phyloP scores from a whole-genome alignment of 371 early-diverging fungal genomes.

The Thermomucor indicae-seudaticae region DNA sequence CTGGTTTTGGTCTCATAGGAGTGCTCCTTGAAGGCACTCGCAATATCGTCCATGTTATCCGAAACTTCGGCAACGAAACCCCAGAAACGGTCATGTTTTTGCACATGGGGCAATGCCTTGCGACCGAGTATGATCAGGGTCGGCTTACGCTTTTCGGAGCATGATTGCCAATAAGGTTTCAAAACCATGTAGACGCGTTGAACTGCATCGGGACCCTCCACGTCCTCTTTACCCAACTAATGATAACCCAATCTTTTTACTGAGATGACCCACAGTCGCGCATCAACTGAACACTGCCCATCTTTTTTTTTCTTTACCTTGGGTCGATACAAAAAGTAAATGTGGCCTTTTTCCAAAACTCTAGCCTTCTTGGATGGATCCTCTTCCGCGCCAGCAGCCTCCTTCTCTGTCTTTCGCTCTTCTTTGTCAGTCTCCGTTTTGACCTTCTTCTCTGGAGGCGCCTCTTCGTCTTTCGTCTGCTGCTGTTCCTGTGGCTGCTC shows the following conservation, averaged over 20 bases:
- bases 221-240: conserved; percentile 22
- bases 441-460: conserved; percentile 5
- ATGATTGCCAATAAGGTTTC: conserved; percentile 28
- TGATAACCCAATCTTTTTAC: background rate
- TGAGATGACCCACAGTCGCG: background rate
- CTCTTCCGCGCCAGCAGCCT: background rate
- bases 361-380: conserved; percentile 8
- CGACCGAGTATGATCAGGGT: conserved; percentile 30
- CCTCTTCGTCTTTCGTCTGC: conserved; percentile 7
- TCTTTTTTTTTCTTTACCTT: conserved; percentile 18
- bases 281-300: background rate
- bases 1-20: conserved; percentile 38
- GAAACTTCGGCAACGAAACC: conserved; percentile 33
- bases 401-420: background rate
- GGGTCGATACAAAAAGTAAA: conserved; percentile 44
- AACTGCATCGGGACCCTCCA: conserved; percentile 21
- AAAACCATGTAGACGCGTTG: conserved; percentile 36
- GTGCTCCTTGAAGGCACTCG: conserved; percentile 22
- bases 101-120: conserved; percentile 21
- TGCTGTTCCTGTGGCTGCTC: too few species aligned
- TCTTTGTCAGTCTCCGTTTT: conserved; percentile 3
- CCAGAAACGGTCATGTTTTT: conserved; percentile 27
- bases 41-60: conserved; percentile 18
- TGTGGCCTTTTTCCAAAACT: conserved; percentile 28
- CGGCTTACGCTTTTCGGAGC: conserved; percentile 10